Evolutionary conservation across 2,329 filamentous ascomycete genomes (phyloP), one percentile per base, ranked within the genome.

Genomic region (Capronia americana): DNA sequence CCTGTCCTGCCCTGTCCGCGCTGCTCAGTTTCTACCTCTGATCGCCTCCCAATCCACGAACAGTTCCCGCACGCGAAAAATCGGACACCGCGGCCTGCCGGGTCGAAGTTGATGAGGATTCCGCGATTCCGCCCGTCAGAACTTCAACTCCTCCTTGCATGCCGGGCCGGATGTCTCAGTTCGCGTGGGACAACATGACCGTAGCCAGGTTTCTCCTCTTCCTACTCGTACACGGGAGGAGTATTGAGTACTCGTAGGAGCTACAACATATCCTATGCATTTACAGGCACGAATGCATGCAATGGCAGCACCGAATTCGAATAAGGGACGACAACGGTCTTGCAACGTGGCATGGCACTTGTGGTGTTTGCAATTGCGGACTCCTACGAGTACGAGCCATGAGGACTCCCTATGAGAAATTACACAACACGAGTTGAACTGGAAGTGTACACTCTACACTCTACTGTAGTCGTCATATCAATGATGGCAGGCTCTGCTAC

Each of bases 231-330:
- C 38, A 41, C 14, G 6, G 14, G 14, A 41, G 6, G 38, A 41
- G n/a, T n/a, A 41, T 14, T 17, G 38, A 6, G 38, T 17, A n/a
- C 12, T 4, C 12, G 38, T 17, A 17, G 48, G 23, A 26, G n/a
- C 48, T 51, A 51, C 48, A 26, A 5, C 24, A 26, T 28, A 51
- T 51, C n/a, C n/a, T n/a, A n/a, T n/a, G n/a, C n/a, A n/a, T n/a
- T n/a, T n/a, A n/a, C n/a, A n/a, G n/a, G 46, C 46, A 50, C 20
- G n/a, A n/a, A 24, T 26, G 24, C 48, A 51, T 51, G 48, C 20
- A 51, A 26, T 51, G 20, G 11, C 20, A 26, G 23, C 20, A 51
- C 2, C 17, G 48, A 26, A 12, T 14, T 24, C 20, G 20, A 26
- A 44, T 17, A 44, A 44, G 12, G 38, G 17, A 7, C 32, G 32